Percentiles rank a stretch among this genome's conserved stretches.
phyloP scores from a whole-genome alignment of 1,139 yeast species.

The Pichia sp. region DNA sequence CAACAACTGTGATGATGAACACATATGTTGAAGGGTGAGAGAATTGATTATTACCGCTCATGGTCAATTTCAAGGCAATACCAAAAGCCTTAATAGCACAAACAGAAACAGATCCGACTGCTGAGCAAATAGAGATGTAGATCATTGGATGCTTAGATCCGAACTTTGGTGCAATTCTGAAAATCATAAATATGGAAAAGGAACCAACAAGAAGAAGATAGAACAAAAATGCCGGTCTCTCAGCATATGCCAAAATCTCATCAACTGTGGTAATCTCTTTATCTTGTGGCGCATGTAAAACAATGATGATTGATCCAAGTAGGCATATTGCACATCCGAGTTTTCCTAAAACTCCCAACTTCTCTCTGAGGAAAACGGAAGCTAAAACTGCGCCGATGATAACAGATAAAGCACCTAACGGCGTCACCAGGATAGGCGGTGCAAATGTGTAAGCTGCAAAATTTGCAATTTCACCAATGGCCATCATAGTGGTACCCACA shows the following conservation, averaged over 20 bases:
- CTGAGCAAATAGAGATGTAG: constrained; percentile 81
- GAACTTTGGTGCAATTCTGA: constrained; percentile 72
- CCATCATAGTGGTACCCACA: constrained; percentile 92
- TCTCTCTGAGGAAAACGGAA: constrained; percentile 76
- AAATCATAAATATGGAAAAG: constrained; percentile 73
- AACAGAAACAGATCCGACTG: constrained; percentile 87
- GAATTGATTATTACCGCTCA: constrained; percentile 86
- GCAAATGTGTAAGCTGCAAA: constrained; percentile 96
- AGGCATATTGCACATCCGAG: constrained; percentile 92
- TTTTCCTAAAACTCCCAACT: constrained; percentile 82
- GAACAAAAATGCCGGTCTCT: constrained; percentile 69
- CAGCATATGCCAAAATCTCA: constrained; percentile 76
- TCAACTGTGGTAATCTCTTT: constrained; percentile 85
- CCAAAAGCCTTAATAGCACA: constrained; percentile 95
- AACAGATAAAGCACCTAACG: constrained; percentile 84
- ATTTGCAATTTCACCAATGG: constrained; percentile 84
- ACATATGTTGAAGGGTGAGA: constrained; percentile 78
- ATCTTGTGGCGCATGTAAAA: constrained; percentile 90
- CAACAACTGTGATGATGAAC: constrained; percentile 68
- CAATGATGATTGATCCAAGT: constrained; percentile 84
- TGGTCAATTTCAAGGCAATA: constrained; percentile 78
- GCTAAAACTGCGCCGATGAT: constrained; percentile 90
- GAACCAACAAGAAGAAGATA: constrained; percentile 56
- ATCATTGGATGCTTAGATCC: constrained; percentile 86
- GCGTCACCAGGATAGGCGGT: constrained; percentile 88